Percentiles rank a stretch among this genome's conserved stretches.
These are phyloP conservation scores for Clonostachys solani DNA, from an alignment of 2,329 filamentous ascomycete species.

Conservation along the genomic window DNA sequence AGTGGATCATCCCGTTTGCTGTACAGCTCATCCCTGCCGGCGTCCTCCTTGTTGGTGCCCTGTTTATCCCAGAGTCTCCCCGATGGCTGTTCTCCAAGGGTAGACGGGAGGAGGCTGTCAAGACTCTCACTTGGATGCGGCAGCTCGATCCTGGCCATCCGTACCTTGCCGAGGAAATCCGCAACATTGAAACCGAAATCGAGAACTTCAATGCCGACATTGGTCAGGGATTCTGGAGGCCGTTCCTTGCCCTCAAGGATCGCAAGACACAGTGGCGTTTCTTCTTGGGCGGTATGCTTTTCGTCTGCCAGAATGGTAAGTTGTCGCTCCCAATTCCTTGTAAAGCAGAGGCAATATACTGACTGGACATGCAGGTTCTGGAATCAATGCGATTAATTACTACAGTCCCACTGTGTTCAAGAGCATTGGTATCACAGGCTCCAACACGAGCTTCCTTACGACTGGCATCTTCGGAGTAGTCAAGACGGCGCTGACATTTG, in stretches of 20 bases:
- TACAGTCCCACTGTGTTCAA: constrained; percentile 42
- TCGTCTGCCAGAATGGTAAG: constrained; percentile 72
- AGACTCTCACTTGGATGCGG: constrained; percentile 61
- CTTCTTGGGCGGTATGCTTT: constrained; percentile 68
- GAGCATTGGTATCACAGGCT: constrained; percentile 33
- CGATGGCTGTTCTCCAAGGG: constrained; percentile 65
- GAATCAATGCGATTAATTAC: constrained; percentile 79
- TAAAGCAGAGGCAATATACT: background rate
- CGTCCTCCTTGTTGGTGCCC: constrained; percentile 52
- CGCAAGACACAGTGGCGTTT: constrained; percentile 64
- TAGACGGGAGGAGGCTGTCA: constrained; percentile 52
- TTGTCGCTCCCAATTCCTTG: background rate
- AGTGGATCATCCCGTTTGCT: constrained; percentile 63
- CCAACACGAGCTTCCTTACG: constrained; percentile 41
- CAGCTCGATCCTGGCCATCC: constrained; percentile 49
- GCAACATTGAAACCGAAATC: constrained; percentile 65
- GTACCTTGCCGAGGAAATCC: constrained; percentile 72
- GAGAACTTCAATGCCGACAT: constrained; percentile 59
- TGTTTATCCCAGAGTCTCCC: constrained; percentile 62
- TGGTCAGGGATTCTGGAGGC: constrained; percentile 71
- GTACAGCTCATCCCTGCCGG: constrained; percentile 66
- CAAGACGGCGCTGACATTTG: constrained; percentile 58
- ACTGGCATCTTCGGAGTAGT: constrained; percentile 66
- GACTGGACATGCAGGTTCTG: constrained; percentile 25
- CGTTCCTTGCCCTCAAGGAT: constrained; percentile 54